These are phyloP conservation scores for Aspergillus novofumigatus DNA, from an alignment of 2,329 filamentous ascomycete species.

Conservation along the genomic window DNA sequence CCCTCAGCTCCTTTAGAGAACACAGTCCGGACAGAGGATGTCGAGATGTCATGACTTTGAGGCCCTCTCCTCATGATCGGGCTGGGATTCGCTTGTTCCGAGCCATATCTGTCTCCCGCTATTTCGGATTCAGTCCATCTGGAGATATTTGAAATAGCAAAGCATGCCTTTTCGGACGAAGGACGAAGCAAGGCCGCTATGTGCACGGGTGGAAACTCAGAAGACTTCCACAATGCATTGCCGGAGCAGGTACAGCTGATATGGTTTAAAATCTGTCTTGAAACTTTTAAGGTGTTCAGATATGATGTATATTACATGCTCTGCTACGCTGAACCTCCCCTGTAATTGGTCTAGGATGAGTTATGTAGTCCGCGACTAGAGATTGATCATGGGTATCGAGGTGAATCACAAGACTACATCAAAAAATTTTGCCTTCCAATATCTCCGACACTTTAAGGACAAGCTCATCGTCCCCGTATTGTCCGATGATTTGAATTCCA, in stretches of 20 bases:
- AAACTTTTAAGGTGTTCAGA: not conserved
- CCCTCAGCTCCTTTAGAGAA: constrained; percentile 13
- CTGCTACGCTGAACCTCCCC: not conserved
- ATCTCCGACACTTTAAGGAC: constrained; percentile 37
- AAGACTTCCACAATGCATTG: no score
- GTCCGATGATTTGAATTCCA: constrained; percentile 46
- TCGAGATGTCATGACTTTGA: constrained; percentile 26
- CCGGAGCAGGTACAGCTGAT: no score
- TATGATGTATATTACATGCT: not conserved
- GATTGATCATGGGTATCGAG: not conserved
- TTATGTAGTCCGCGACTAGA: not conserved
- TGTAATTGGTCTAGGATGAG: not conserved
- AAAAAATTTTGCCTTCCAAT: constrained; percentile 26
- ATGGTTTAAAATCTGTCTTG: not conserved
- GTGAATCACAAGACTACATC: constrained; percentile 1
- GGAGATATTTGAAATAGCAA: no score
- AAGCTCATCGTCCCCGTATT: constrained; percentile 45
- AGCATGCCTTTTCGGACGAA: not conserved
- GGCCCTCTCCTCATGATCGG: not conserved
- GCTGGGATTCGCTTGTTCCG: not conserved
- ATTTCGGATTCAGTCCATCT: not conserved
- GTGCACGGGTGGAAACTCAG: not conserved
- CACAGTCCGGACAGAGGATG: constrained; percentile 22
- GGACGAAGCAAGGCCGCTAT: not conserved
- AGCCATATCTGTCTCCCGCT: not conserved